Conservation (phyloP, 495 filamentous ascomycete species). For the Annulohypoxylon nitens region DNA sequence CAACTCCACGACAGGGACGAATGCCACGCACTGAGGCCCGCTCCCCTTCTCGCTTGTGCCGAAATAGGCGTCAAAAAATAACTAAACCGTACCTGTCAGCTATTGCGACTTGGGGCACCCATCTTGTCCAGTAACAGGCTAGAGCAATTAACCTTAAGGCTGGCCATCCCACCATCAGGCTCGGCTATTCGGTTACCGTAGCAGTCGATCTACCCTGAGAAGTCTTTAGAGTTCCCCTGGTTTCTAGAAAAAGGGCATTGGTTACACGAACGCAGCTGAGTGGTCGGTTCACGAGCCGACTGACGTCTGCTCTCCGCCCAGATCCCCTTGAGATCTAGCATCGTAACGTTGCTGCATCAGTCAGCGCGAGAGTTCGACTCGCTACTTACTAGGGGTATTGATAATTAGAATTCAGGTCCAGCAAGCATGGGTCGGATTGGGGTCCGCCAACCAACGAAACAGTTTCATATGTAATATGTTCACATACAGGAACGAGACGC, state of each 20-base stretch:
- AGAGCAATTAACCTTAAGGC: conserved; percentile 43
- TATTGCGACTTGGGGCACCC: conserved; percentile 11
- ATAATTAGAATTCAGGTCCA: conserved; percentile 21
- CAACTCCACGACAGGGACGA: conserved; percentile 37
- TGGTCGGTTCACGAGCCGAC: conserved; percentile 35
- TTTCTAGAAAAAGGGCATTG: conserved; percentile 43
- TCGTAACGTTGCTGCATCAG: conserved; percentile 46
- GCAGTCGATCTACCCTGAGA: conserved; percentile 41
- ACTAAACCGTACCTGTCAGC: conserved; percentile 24
- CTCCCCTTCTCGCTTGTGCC: conserved; percentile 41
- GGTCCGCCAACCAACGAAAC: conserved; percentile 28
- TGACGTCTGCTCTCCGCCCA: conserved; percentile 40
- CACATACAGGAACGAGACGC: conserved; percentile 18
- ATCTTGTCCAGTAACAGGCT: conserved; percentile 19
- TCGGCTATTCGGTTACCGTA: conserved; percentile 44
- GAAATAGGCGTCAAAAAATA: conserved; percentile 47
- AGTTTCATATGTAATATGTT: conserved; percentile 9
- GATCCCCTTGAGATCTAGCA: conserved; percentile 44
- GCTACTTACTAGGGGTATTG: conserved; percentile 33
- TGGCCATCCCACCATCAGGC: conserved; percentile 36
- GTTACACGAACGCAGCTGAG: conserved; percentile 40
- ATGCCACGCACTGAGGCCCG: conserved; percentile 39
- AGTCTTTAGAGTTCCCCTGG: conserved; percentile 37
- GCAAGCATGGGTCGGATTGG: conserved; percentile 17
- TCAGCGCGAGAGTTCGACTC: conserved; percentile 33